phyloP scores from a whole-genome alignment of 805 yeast species.

The Kuraishia capsulata region DNA sequence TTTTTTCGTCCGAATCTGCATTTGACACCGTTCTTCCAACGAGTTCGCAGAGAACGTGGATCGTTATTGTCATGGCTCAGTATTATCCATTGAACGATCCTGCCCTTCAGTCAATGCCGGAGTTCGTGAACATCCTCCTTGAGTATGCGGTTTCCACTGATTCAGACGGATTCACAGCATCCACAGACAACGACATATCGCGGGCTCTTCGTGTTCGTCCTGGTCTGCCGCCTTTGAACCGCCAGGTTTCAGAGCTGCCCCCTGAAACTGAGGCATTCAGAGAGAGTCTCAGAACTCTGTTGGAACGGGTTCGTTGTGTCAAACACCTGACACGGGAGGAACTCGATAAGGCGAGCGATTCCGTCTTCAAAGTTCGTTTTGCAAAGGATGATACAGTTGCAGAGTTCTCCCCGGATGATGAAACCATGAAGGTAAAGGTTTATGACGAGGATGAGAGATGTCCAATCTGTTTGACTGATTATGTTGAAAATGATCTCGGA shows the following conservation, averaged over 20 bases:
- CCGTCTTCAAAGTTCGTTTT: not conserved
- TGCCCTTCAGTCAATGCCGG: conserved; percentile 33
- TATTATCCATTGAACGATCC: conserved; percentile 29
- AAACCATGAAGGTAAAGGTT: not conserved
- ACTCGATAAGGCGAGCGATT: not conserved
- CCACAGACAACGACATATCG: not conserved
- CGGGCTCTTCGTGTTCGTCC: not conserved
- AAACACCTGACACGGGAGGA: not conserved
- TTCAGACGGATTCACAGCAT: not conserved
- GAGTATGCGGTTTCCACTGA: conserved; percentile 4
- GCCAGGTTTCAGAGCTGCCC: conserved; percentile 1
- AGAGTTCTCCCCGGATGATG: not conserved
- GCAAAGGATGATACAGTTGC: not conserved
- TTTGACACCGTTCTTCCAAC: not conserved
- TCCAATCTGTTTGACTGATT: conserved; percentile 44
- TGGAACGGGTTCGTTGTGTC: not conserved
- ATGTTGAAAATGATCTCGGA: conserved; percentile 34
- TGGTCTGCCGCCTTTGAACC: not conserved
- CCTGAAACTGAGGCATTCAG: conserved; percentile 1
- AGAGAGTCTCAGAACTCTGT: not conserved
- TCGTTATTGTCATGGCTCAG: conserved; percentile 55
- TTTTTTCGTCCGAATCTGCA: not conserved
- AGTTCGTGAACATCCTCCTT: conserved; percentile 13
- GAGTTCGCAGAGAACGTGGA: conserved; percentile 37
- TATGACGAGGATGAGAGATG: conserved; percentile 27